Conservation (phyloP, 208 protist species). For the Phytomonas sp. region DNA sequence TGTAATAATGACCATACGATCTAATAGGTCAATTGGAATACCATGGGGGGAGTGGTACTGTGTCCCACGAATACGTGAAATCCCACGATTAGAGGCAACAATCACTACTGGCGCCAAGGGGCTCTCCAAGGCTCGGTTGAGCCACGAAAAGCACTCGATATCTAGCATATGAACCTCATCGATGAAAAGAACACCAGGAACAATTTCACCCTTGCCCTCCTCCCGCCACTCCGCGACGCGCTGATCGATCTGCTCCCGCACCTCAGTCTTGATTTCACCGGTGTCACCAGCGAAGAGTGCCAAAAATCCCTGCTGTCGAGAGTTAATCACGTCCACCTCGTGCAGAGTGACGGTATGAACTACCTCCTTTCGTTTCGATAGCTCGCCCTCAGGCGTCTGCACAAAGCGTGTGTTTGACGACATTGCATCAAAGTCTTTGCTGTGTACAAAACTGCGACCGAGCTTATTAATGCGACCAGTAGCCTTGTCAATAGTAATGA, state of each 20-base stretch:
- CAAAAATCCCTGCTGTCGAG: constrained; percentile 97
- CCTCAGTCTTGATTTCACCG: constrained; percentile 99
- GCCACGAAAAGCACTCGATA: constrained; percentile 99
- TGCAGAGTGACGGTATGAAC: constrained; percentile 99
- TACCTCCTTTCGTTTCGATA: constrained; percentile 99
- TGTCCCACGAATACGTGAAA: constrained; percentile 98
- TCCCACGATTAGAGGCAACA: constrained; percentile 99
- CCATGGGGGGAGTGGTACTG: constrained; percentile 97
- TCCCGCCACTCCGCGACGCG: constrained; percentile 99
- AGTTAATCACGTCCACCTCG: constrained; percentile 99
- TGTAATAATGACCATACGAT: constrained; percentile 98
- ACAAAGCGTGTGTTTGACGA: constrained; percentile 93
- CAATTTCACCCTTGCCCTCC: constrained; percentile 98
- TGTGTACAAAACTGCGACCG: constrained; percentile 95
- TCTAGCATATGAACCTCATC: constrained; percentile 99
- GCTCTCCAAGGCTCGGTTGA: constrained; percentile 99
- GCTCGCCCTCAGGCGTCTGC: constrained; percentile 97
- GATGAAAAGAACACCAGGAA: constrained; percentile 97
- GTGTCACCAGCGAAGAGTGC: constrained; percentile 99
- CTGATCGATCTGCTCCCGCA: constrained; percentile 98
- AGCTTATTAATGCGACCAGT: constrained; percentile 97
- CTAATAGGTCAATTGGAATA: constrained; percentile 97
- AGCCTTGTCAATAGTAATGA: constrained; percentile 99
- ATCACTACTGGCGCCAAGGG: constrained; percentile 98
- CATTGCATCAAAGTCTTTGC: constrained; percentile 96